Conservation (phyloP, 768 basidiomycete species). For the Symmetrospora coprosmae region DNA sequence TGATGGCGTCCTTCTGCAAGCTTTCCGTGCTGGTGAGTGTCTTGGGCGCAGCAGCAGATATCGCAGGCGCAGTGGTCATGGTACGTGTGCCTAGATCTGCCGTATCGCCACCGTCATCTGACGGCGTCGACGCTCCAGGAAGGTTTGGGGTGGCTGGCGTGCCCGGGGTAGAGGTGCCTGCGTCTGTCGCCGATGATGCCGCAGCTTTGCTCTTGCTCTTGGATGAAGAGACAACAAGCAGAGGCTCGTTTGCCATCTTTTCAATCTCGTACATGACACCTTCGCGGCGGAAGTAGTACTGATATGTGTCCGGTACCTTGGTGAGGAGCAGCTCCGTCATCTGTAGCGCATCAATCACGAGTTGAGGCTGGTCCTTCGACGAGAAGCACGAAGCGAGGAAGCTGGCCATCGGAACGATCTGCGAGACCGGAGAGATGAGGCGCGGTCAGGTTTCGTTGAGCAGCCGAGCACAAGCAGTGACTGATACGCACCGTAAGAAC, state of each 20-base stretch:
- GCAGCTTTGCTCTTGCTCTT: constrained; percentile 36
- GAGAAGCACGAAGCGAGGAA: constrained; percentile 90
- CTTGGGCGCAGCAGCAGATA: constrained; percentile 10
- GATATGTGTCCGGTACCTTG: constrained; percentile 72
- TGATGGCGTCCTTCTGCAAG: constrained; percentile 62
- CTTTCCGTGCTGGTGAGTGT: constrained; percentile 43
- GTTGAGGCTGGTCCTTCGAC: constrained; percentile 70
- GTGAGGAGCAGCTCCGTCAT: constrained; percentile 76
- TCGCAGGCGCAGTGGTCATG: background rate
- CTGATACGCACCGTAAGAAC: constrained; percentile 56
- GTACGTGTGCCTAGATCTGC: constrained; percentile 7
- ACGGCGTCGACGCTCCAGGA: constrained; percentile 26
- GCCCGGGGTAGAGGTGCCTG: constrained; percentile 14
- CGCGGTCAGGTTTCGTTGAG: background rate
- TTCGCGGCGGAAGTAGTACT: constrained; percentile 77
- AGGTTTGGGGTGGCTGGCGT: constrained; percentile 6
- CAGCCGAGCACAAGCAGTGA: background rate
- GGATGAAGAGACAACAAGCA: constrained; percentile 41
- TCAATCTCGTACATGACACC: constrained; percentile 95
- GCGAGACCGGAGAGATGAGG: background rate
- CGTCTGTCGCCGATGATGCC: background rate
- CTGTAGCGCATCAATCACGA: constrained; percentile 78
- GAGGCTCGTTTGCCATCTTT: constrained; percentile 49
- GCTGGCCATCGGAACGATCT: constrained; percentile 89
- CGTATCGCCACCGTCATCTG: constrained; percentile 13